phyloP scores from a whole-genome alignment of 2,329 filamentous ascomycete genomes.

The Fusarium graminum region DNA sequence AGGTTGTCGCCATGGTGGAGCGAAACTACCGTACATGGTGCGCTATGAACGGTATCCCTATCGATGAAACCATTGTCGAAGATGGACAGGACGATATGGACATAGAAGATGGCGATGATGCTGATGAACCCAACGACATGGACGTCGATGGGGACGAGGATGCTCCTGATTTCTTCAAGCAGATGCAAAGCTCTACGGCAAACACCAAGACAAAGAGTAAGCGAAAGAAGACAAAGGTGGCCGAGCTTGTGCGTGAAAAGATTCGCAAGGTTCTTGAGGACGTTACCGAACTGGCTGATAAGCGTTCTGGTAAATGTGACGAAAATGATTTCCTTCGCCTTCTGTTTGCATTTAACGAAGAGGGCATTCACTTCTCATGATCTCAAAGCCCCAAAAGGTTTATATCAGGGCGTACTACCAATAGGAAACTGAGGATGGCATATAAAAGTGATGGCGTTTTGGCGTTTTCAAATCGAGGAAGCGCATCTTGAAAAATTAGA shows the following conservation, averaged over 20 bases:
- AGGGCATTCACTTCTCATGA: conserved; percentile 91
- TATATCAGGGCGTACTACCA: conserved; percentile 5
- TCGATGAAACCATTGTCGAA: conserved; percentile 75
- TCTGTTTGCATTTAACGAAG: conserved; percentile 85
- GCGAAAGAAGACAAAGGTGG: conserved; percentile 83
- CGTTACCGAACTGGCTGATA: conserved; percentile 83
- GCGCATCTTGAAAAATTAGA: conserved; percentile 21
- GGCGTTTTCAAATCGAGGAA: conserved; percentile 26
- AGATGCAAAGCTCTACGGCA: conserved; percentile 61
- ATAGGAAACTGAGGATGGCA: conserved; percentile 1
- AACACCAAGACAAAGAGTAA: conserved; percentile 72
- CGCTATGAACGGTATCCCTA: conserved; percentile 82
- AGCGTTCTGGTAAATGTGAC: conserved; percentile 86
- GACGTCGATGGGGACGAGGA: conserved; percentile 75
- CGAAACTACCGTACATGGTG: conserved; percentile 91
- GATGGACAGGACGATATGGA: conserved; percentile 58
- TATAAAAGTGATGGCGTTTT: conserved; percentile 39
- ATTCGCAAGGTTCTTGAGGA: conserved; percentile 86
- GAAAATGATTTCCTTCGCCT: conserved; percentile 92
- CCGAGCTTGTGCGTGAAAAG: conserved; percentile 86
- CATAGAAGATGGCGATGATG: conserved; percentile 57
- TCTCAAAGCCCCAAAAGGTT: conserved; percentile 4
- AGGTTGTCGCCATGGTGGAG: conserved; percentile 85
- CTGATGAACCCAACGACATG: conserved; percentile 63
- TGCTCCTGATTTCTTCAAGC: conserved; percentile 86